Evolutionary conservation across 2,329 filamentous ascomycete species (phyloP).

Genomic region (Xylaria sp.): DNA sequence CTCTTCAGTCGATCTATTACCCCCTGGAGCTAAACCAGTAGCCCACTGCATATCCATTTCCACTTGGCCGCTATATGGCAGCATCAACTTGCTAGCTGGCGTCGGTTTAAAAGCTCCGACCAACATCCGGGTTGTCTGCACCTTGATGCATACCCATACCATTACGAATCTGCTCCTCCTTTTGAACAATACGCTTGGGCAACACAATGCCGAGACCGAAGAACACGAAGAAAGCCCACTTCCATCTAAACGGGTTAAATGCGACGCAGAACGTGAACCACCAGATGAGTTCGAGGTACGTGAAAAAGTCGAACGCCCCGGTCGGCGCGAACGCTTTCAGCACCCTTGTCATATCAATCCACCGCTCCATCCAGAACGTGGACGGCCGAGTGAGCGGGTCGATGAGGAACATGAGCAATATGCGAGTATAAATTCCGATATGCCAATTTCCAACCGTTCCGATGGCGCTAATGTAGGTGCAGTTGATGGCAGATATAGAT

Average conservation of each 20-base stretch:
- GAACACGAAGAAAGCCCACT: slow-evolving; percentile 87
- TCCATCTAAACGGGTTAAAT: slow-evolving; percentile 89
- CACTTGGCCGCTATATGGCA: not conserved
- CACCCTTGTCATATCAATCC: slow-evolving; percentile 84
- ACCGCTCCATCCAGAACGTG: slow-evolving; percentile 80
- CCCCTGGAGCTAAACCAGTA: not conserved
- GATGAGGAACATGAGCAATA: slow-evolving; percentile 85
- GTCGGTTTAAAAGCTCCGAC: slow-evolving; percentile 49
- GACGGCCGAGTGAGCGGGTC: slow-evolving; percentile 80
- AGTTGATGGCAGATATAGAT: slow-evolving; percentile 82
- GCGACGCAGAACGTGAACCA: slow-evolving; percentile 85
- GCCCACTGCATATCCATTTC: not conserved
- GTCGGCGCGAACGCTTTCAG: slow-evolving; percentile 77
- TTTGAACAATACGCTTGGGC: slow-evolving; percentile 72
- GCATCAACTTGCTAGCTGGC: not conserved
- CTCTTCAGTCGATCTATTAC: not conserved
- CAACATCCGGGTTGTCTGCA: slow-evolving; percentile 47
- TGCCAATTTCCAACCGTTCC: slow-evolving; percentile 88
- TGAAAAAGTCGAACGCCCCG: slow-evolving; percentile 88
- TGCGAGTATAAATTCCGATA: slow-evolving; percentile 88
- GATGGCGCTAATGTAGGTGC: slow-evolving; percentile 82
- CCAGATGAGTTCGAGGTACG: slow-evolving; percentile 84
- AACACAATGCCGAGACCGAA: slow-evolving; percentile 76
- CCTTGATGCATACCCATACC: slow-evolving; percentile 57
- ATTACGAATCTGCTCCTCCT: slow-evolving; percentile 71